Conservation (phyloP, 176 grass and related monocot genomes). For the Dactylis glomerata region DNA sequence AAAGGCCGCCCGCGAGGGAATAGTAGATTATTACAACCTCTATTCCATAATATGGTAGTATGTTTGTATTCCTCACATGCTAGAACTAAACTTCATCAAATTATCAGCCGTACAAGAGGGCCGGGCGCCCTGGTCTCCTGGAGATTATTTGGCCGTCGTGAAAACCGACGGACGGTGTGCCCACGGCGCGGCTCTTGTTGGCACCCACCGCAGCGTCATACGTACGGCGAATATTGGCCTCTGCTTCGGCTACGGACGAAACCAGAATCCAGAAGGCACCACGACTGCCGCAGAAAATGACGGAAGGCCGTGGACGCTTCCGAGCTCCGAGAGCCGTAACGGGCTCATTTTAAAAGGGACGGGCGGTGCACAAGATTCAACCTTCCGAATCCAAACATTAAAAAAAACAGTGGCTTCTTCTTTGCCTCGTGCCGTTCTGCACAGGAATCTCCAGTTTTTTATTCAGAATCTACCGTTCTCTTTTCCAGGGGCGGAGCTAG, state of each 20-base stretch:
- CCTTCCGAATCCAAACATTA: too few relatives aligned
- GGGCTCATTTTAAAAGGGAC: background rate
- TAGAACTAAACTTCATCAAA: background rate
- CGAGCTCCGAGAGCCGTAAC: background rate
- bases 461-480: too few relatives aligned
- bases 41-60: too few relatives aligned
- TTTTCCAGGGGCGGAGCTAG: too few relatives aligned
- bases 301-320: background rate
- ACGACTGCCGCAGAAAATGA: constrained; percentile 5
- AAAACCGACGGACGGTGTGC: background rate
- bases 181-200: background rate
- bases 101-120: background rate
- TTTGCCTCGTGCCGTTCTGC: too few relatives aligned
- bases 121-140: background rate
- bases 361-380: too few relatives aligned
- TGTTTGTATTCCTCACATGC: too few relatives aligned
- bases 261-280: background rate
- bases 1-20: too few relatives aligned
- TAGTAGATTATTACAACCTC: too few relatives aligned
- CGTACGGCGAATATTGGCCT: background rate
- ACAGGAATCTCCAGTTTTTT: too few relatives aligned
- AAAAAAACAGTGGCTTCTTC: too few relatives aligned
- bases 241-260: background rate
- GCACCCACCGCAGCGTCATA: background rate
- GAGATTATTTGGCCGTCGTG: background rate